Evolutionary conservation across 2,329 filamentous ascomycete genomes (phyloP), one percentile per base, ranked within the genome.

Genomic region (Drechslerella stenobrocha): DNA sequence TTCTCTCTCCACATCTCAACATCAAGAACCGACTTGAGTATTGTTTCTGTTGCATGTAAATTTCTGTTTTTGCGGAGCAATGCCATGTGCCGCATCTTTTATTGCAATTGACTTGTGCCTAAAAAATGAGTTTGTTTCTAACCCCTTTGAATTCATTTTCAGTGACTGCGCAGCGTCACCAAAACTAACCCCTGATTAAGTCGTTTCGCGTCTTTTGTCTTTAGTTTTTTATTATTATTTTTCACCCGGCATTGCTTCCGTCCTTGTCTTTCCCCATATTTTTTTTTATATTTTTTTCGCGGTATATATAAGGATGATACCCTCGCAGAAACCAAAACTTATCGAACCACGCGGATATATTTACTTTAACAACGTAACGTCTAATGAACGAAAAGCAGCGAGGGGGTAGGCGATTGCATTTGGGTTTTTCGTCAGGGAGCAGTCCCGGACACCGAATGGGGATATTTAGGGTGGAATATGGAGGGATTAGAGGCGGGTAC

Each of bases 241-340:
- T n/a, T 37, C n/a, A 3, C 37, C 9, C 5, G 28, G 28, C 28
- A 30, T 11, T 30, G 37, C 37, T 4, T 6, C 6, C 6, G 18
- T 42, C 6, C 15, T 20, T 6, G 5, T 42, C 15, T 42, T 6
- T 20, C 22, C 6, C n/a, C 13, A 26, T 42, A 8, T 20, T 42
- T 42, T 20, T 30, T 45, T 32, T 52, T 44, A 47, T 7, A n/a
- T 48, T 48, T 45, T 44, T 46, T 51, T 50, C 35, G 45, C 37
- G 55, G 55, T 67, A 67, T 50, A 18, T 42, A 60, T 67, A 67
- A 60, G 63, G 44, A 67, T 52, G 63, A 67, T 67, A 67, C 63
- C 63, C 63, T 58, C 44, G 40, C 63, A 67, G 50, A 56, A 51
- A 15, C 18, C 48, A 59, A 53, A 58, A 26, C 22, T 26, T 42